Percentiles rank a stretch among this genome's conserved stretches.
phyloP scores from a whole-genome alignment of 805 yeast genomes.

The Komagataella populi region DNA sequence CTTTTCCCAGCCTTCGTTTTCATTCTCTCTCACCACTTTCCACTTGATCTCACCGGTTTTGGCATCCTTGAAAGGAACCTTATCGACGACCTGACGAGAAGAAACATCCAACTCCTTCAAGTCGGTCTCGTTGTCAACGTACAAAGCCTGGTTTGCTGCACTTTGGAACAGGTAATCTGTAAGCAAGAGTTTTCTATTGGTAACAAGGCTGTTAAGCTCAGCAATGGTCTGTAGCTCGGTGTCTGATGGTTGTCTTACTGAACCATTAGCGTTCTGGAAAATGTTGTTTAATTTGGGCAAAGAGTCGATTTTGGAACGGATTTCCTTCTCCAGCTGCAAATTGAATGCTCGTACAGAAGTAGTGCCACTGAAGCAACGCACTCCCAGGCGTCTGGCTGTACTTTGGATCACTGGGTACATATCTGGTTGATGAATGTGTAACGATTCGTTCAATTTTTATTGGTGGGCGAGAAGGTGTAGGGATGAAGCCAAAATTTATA shows the following conservation, averaged over 20 bases:
- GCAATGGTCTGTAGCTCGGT: slow-evolving; percentile 62
- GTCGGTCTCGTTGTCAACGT: slow-evolving; percentile 46
- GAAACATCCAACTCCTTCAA: slow-evolving; percentile 41
- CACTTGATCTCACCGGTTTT: slow-evolving; percentile 68
- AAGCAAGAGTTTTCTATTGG: slow-evolving; percentile 38
- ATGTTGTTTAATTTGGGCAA: slow-evolving; percentile 54
- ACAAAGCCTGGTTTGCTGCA: slow-evolving; percentile 38
- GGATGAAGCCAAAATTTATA: not conserved
- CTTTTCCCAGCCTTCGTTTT: slow-evolving; percentile 78
- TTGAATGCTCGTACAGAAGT: slow-evolving; percentile 15
- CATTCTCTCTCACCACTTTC: slow-evolving; percentile 62
- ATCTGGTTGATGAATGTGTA: not conserved
- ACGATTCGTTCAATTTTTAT: not conserved
- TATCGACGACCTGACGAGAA: slow-evolving; percentile 61
- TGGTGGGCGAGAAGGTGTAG: not conserved
- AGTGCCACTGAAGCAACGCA: not conserved
- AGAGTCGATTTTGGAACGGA: slow-evolving; percentile 45
- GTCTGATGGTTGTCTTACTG: slow-evolving; percentile 57
- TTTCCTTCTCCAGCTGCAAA: slow-evolving; percentile 41
- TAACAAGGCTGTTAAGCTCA: slow-evolving; percentile 47
- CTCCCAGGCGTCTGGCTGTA: not conserved
- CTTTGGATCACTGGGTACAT: not conserved
- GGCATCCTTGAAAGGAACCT: slow-evolving; percentile 72
- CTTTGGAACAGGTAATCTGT: slow-evolving; percentile 28
- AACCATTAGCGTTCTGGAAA: slow-evolving; percentile 65